Conservation (phyloP, 495 filamentous ascomycete genomes). For the Elasticomyces elasticus region DNA sequence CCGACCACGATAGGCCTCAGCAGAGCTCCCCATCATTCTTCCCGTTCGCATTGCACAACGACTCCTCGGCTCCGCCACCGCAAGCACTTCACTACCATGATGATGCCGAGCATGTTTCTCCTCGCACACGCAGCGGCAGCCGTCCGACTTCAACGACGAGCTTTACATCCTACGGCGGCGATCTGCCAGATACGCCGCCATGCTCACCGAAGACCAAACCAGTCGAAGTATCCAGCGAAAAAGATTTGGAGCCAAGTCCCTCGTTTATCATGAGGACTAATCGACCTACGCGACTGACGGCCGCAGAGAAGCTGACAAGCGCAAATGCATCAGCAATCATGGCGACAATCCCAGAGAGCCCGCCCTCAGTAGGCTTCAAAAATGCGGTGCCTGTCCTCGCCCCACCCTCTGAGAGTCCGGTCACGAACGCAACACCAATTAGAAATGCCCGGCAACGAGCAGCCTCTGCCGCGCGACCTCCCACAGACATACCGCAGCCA, state of each 20-base stretch:
- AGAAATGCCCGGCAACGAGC: not conserved
- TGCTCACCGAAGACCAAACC: slow-evolving; percentile 27
- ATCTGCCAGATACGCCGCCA: slow-evolving; percentile 24
- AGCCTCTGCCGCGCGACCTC: not conserved
- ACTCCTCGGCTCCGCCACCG: not conserved
- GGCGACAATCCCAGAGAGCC: slow-evolving; percentile 9
- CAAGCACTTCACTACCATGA: not conserved
- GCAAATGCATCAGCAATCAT: slow-evolving; percentile 17
- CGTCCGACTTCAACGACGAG: not conserved
- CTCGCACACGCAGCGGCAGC: not conserved
- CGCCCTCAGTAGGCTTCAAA: slow-evolving; percentile 6
- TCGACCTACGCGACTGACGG: not conserved
- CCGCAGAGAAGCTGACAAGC: slow-evolving; percentile 12
- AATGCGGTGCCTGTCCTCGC: slow-evolving; percentile 8
- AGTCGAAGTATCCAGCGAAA: not conserved
- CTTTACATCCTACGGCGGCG: slow-evolving; percentile 7
- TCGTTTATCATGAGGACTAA: not conserved
- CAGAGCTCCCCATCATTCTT: slow-evolving; percentile 11
- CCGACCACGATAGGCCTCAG: not conserved
- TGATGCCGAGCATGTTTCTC: not conserved
- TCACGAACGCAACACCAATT: not conserved
- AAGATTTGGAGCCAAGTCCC: not conserved
- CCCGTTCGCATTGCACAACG: slow-evolving; percentile 4
- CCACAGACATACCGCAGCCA: slow-evolving; percentile 3
- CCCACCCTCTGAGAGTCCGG: not conserved